Percentiles rank a stretch among this genome's conserved stretches.
phyloP scores from a whole-genome alignment of 2,329 filamentous ascomycete species.

The Pseudogymnoascus sp. region DNA sequence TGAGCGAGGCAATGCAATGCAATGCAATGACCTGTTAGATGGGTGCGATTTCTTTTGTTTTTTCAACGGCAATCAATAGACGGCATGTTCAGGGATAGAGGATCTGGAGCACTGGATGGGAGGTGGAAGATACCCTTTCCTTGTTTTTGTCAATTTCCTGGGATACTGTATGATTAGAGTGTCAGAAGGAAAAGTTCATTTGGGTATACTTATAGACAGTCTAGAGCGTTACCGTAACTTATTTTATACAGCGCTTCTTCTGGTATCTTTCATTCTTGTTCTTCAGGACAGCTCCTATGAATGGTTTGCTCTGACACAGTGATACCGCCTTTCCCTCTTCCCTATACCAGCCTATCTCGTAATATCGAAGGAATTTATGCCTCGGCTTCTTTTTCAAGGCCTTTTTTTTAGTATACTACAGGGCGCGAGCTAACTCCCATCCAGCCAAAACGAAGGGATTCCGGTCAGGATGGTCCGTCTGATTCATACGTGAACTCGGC shows the following conservation, averaged over 20 bases:
- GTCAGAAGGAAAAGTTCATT: neutral
- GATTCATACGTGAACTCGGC: neutral
- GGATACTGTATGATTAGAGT: neutral
- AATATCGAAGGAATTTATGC: neutral
- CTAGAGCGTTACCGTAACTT: neutral
- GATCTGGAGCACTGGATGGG: conserved; percentile 5
- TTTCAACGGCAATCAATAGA: conserved; percentile 1
- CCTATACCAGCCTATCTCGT: neutral
- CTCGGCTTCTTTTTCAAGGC: neutral
- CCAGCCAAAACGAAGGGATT: neutral
- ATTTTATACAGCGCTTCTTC: neutral
- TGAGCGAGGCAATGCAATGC: neutral
- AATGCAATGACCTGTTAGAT: conserved; percentile 18
- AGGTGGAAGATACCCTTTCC: conserved; percentile 7
- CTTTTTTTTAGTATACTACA: neutral
- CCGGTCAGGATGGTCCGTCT: neutral
- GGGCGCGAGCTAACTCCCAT: neutral
- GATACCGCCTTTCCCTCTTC: neutral
- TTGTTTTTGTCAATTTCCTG: neutral
- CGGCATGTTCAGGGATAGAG: conserved; percentile 6
- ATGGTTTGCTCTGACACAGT: neutral
- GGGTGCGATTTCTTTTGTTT: conserved; percentile 15
- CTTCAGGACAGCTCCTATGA: neutral
- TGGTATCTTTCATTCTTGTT: neutral
- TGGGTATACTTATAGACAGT: neutral